phyloP scores from a whole-genome alignment of 176 grass and related monocot species.

The Aegilops umbellulata region DNA sequence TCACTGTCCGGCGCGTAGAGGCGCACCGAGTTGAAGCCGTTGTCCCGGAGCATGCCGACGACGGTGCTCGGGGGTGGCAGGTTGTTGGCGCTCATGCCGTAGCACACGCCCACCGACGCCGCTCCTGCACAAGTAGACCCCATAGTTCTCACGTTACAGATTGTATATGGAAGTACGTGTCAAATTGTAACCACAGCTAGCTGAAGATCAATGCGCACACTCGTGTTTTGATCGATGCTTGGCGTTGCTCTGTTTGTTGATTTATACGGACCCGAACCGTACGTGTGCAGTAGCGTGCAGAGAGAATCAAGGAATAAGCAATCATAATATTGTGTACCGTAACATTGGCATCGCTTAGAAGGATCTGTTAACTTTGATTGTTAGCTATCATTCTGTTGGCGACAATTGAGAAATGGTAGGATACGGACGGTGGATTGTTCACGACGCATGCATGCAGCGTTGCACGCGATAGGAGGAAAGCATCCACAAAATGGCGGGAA shows the following conservation, averaged over 20 bases:
- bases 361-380: background rate
- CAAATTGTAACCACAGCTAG: background rate
- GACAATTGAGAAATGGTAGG: background rate
- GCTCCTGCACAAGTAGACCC: slow-evolving; percentile 8
- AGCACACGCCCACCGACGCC: slow-evolving; percentile 38
- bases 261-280: slow-evolving; percentile 18
- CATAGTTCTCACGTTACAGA: background rate
- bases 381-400: background rate
- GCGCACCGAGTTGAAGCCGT: slow-evolving; percentile 32
- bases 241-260: background rate
- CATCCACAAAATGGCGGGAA: background rate
- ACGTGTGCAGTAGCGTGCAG: background rate
- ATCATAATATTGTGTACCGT: background rate
- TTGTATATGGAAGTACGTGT: too few relatives aligned
- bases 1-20: slow-evolving; percentile 28
- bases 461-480: background rate
- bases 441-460: background rate
- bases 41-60: slow-evolving; percentile 13
- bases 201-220: background rate
- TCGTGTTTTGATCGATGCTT: background rate
- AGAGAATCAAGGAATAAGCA: background rate
- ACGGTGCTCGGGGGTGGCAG: slow-evolving; percentile 31
- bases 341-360: slow-evolving; percentile 25
- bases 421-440: background rate
- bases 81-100: slow-evolving; percentile 37